Evolutionary conservation across 176 grass and related monocot species (phyloP).

Genomic region (Metroxylon sagu): DNA sequence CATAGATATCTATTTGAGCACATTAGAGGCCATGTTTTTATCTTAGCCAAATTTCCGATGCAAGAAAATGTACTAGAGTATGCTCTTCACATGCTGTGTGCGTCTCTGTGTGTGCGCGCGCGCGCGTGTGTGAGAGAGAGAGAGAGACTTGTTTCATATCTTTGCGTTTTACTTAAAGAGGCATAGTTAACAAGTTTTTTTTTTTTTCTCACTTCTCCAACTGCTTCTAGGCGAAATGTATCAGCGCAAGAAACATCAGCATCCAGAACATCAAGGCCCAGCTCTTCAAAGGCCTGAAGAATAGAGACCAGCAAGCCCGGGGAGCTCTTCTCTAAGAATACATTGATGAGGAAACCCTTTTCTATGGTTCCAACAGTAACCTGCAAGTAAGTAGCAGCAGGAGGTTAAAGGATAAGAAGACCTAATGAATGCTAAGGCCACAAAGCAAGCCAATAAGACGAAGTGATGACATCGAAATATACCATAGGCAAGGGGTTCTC

Average conservation of each 20-base stretch:
- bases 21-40: too few species aligned
- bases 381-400: not conserved
- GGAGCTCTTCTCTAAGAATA: slow-evolving; percentile 39
- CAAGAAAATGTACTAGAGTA: too few species aligned
- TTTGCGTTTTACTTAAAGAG: too few species aligned
- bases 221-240: slow-evolving; percentile 46
- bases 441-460: too few species aligned
- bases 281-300: slow-evolving; percentile 50
- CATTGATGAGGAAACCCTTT: slow-evolving; percentile 51
- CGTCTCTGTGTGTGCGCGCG: too few species aligned
- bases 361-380: slow-evolving; percentile 43
- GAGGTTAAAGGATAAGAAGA: slow-evolving; percentile 4
- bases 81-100: too few species aligned
- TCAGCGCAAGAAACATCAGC: slow-evolving; percentile 46
- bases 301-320: slow-evolving; percentile 45
- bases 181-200: too few species aligned
- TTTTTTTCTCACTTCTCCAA: slow-evolving; percentile 30
- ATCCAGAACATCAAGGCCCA: slow-evolving; percentile 49
- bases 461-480: not conserved
- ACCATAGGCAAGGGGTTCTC: slow-evolving; percentile 35
- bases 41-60: too few species aligned
- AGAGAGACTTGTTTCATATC: too few species aligned
- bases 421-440: too few species aligned
- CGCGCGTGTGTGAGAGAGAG: too few species aligned
- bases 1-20: too few species aligned